Evolutionary conservation across 805 yeast genomes (phyloP).

Genomic region (Cyberlindnera mycetangii): DNA sequence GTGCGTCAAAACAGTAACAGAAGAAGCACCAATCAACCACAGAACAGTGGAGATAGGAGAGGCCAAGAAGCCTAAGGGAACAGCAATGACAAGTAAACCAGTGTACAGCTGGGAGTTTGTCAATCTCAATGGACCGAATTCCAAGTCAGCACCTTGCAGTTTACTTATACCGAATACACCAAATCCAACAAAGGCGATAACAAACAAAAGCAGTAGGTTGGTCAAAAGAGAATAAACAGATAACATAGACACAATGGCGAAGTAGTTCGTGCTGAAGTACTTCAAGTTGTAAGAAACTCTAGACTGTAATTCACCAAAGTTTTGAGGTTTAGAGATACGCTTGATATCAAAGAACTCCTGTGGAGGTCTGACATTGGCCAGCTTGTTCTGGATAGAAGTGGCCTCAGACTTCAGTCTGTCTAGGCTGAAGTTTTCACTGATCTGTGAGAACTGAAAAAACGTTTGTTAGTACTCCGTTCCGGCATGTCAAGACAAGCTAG

Average conservation of each 20-base stretch:
- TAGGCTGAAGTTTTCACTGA: constrained; percentile 46
- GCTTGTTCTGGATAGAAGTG: constrained; percentile 53
- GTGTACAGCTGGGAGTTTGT: constrained; percentile 83
- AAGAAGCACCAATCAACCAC: constrained; percentile 90
- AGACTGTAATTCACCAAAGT: constrained; percentile 84
- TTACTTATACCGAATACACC: constrained; percentile 79
- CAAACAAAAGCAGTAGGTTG: constrained; percentile 80
- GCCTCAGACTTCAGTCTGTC: constrained; percentile 50
- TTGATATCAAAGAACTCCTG: constrained; percentile 92
- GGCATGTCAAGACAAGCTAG: no score
- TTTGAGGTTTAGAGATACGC: constrained; percentile 85
- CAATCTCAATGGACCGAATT: constrained; percentile 61
- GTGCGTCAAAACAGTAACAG: constrained; percentile 74
- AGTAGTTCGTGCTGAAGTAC: constrained; percentile 85
- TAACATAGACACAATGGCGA: constrained; percentile 65
- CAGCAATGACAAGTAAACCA: constrained; percentile 67
- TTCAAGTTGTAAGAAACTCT: constrained; percentile 85
- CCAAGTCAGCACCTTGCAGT: constrained; percentile 81
- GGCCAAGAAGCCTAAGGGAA: constrained; percentile 83
- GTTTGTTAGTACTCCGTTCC: background rate
- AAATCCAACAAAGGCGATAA: constrained; percentile 64
- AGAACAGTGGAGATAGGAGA: constrained; percentile 85
- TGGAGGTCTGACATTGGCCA: constrained; percentile 78
- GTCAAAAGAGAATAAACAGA: constrained; percentile 85
- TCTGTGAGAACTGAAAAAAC: constrained; percentile 35